Evolutionary conservation across 441 rosid genomes (phyloP), one percentile per base, ranked within the genome.

Genomic region (Cnidoscolus chayamansa): DNA sequence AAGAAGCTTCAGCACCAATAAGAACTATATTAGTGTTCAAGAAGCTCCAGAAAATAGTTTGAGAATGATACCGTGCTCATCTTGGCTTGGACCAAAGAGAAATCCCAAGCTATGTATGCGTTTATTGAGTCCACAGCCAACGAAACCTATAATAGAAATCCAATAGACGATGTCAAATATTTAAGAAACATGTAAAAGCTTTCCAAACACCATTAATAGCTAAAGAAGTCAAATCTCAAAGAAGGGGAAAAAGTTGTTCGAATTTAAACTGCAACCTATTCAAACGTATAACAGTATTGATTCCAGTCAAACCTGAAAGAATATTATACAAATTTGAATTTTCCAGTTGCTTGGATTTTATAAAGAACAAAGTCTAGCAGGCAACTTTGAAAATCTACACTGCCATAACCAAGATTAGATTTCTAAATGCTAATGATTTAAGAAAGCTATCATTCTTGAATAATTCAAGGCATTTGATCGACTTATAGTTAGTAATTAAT

Each of bases 91-190:
- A 83, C 76, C 84, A 94, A 59, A 65, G 89, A 86, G 84, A 92
- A 94, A 84, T 94, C 98, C 99, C 99, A 94, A 74, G 94, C 98
- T 76, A 94, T 88, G 76, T 89, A 92, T 0, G 98, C 92, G 84
- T 94, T 94, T 72, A 90, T 77, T 1, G 97, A 83, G 63, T 94
- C 99, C 87, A 90, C 99, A 7, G 74, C 70, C 82, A 92, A 75
- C 32, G 87, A 86, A 68, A 92, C 88, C 98, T 92, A 74, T 13
- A 79, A 80, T 66, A 20, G 49, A 53, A 67, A 70, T 54, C 63
- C 68, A 72, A 40, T 40, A 65, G 55, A 20, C 51, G 57, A 48
- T 8, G 31, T 54, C 60, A 68, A 57, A 19, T 16, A 47, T 16
- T 63, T 7, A 72, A 25, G n/a, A 63, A 68, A n/a, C 45, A 31